These are phyloP conservation scores for Coniochaeta hoffmannii DNA, from an alignment of 2,329 filamentous ascomycete species.

Conservation along the genomic window DNA sequence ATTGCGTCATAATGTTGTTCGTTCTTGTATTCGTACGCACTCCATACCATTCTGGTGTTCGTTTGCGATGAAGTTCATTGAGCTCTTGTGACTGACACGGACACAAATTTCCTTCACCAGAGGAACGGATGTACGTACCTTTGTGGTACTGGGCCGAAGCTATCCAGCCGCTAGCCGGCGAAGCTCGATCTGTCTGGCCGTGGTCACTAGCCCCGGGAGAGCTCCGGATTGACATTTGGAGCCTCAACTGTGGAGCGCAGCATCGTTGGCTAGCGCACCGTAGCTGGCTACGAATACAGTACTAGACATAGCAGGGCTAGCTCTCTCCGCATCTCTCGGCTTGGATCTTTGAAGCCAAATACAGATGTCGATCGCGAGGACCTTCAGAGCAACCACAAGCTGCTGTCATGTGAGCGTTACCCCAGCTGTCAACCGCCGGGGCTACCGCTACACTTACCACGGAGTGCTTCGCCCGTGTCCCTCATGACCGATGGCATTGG, in stretches of 20 bases:
- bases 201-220: not conserved
- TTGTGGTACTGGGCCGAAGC: not conserved
- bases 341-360: not conserved
- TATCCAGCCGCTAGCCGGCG: not conserved
- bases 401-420: not conserved
- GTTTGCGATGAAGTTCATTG: not conserved
- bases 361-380: not conserved
- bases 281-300: too few relatives aligned
- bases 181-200: not conserved
- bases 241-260: not conserved
- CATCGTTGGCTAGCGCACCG: not conserved
- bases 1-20: not conserved
- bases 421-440: not conserved
- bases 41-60: too few relatives aligned
- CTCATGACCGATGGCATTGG: not conserved
- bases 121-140: not conserved
- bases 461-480: not conserved
- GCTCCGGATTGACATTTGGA: not conserved
- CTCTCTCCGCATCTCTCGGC: not conserved
- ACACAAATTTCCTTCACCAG: not conserved
- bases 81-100: not conserved
- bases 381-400: not conserved
- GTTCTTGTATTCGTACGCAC: not conserved
- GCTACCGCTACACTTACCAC: too few relatives aligned
- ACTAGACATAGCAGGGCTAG: too few relatives aligned